Conservation (phyloP, 192 early-diverging fungal genomes). For the Allomyces arbusculus region DNA sequence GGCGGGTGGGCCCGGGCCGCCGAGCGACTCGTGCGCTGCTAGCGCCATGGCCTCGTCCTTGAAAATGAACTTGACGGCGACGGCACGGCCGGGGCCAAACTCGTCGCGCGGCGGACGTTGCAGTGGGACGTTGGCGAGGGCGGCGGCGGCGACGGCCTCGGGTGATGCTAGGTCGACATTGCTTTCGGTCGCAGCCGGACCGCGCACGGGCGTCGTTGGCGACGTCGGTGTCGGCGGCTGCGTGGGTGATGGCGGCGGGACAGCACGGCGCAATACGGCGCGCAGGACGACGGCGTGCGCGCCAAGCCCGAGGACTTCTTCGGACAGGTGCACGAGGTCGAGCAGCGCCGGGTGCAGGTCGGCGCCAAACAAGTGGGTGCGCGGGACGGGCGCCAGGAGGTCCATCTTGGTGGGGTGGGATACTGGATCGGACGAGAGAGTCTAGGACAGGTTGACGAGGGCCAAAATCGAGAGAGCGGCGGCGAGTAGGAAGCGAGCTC, state of each 20-base stretch:
- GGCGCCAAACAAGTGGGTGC: background rate
- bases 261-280: background rate
- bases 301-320: background rate
- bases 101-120: too few species aligned
- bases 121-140: too few species aligned
- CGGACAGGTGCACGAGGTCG: background rate
- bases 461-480: too few species aligned
- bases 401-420: too few species aligned
- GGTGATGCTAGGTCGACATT: too few species aligned
- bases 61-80: background rate
- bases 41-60: background rate
- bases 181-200: background rate
- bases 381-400: too few species aligned
- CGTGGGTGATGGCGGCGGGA: background rate
- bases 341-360: background rate
- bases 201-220: background rate
- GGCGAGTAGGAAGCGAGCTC: too few species aligned
- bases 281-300: background rate
- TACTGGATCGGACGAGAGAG: too few species aligned
- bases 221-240: background rate
- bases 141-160: too few species aligned
- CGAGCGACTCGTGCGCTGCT: background rate
- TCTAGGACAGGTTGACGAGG: too few species aligned
- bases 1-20: background rate
- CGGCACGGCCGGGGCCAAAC: background rate